Evolutionary conservation across 169 alveolate species (phyloP), one percentile per base, ranked within the genome.

Genomic region (Plasmodium malariae): DNA sequence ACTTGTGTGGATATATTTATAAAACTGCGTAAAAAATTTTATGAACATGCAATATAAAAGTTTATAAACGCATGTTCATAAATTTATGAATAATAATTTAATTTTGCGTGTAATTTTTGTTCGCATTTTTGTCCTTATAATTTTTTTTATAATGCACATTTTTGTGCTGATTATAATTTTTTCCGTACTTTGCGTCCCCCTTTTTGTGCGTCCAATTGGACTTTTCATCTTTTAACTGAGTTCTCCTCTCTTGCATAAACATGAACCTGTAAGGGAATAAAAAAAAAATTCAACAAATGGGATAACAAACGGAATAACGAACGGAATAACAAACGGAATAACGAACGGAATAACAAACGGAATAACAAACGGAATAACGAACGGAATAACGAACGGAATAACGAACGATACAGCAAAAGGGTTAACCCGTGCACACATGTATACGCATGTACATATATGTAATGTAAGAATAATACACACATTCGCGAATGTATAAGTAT

Each of bases 241-340:
- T 78, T 36, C 76, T 67, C 21, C 60, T 78, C 40, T 78, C 83
- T 70, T 67, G 83, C 91, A 83, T 83, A 32, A 67, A 68, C 91
- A 63, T 83, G 51, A 67, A 83, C 36, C 83, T 83, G 65, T 26
- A 17, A 0, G 37, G 19, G 36, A 12, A 4, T 24, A 6, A 69
- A 69, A 37, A 36, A 59, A 9, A 21, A 74, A 40, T 0, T 3
- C 19, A 24, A 54, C 24, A 45, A 57, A 7, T 21, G n/a, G 24
- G 2, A 32, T 43, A 19, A n/a, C 3, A 54, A 55, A n/a, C 11
- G 30, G 19, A 55, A 55, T n/a, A 55, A 55, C 11, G 17, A 54
- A 54, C 9, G 24, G 17, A 54, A 55, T n/a, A 11, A 55, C 11
- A 11, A 55, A 55, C 11, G 0, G 5, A 55, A 55, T 1, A 55